These are phyloP conservation scores for Atkinsonella hypoxylon DNA, from an alignment of 2,329 filamentous ascomycete species.

Conservation along the genomic window DNA sequence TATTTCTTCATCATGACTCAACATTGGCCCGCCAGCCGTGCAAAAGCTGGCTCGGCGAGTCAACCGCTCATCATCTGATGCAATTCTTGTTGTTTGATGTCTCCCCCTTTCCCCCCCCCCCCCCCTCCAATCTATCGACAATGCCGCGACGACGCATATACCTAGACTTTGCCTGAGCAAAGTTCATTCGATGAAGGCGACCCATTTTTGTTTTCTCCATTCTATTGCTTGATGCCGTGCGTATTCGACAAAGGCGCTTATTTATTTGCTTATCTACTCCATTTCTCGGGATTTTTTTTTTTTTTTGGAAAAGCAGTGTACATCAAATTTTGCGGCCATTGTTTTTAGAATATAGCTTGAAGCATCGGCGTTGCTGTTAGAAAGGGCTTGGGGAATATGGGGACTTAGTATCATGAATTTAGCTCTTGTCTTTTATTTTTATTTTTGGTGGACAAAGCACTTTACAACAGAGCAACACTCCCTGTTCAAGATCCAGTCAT, in stretches of 20 bases:
- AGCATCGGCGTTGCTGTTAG: neutral
- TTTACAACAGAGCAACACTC: neutral
- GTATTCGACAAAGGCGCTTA: neutral
- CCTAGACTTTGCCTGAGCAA: neutral
- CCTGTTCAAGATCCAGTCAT: neutral
- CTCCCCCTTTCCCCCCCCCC: neutral
- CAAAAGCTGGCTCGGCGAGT: neutral
- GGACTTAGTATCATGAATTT: neutral
- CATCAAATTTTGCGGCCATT: neutral
- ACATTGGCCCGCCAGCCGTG: neutral
- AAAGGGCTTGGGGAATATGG: neutral
- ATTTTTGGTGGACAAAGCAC: neutral
- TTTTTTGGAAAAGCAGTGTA: neutral
- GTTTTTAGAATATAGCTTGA: neutral
- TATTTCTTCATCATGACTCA: conserved; percentile 8
- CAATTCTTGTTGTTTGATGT: neutral
- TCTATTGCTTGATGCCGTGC: no score
- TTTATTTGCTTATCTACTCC: neutral
- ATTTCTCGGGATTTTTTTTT: neutral
- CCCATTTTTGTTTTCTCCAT: neutral
- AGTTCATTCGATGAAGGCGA: neutral
- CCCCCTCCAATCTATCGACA: no score
- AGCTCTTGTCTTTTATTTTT: neutral
- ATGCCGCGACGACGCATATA: neutral
- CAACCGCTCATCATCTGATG: neutral